Evolutionary conservation across 345 rosid species (phyloP), one percentile per base, ranked within the genome.

Genomic region (Populus simonii): DNA sequence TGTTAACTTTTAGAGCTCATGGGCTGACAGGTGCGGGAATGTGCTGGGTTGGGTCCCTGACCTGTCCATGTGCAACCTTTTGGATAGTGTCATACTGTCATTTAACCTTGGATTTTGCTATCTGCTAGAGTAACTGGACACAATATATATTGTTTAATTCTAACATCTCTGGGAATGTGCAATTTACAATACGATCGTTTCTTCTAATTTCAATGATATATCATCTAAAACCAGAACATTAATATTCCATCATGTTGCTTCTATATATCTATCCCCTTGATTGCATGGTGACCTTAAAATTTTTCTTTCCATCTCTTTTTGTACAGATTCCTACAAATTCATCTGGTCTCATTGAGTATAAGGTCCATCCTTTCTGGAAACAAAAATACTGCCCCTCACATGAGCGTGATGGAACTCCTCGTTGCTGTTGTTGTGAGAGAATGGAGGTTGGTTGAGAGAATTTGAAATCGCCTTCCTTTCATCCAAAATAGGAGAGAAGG

Each of bases 321-420:
- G 18, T 59, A 43, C 86, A 92, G 99, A 91, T 95, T 23, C 96
- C 96, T 8, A 86, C 93, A 66, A 90, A 89, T 83, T 81, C 86
- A 78, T 84, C 75, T 27, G 96, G 98, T 71, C 89, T 84, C 18
- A 89, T 91, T 45, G 98, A 91, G 88, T 93, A 87, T 29, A 86
- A 90, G 76, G 92, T 88, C 62, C 94, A 93, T 85, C 94, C 93
- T 68, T 90, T 91, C 85, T 93, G 98, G 99, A 75, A 27, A 61
- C 98, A 92, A 79, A 95, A 88, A 79, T 93, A 92, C 84, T 96
- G 99, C 81, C 99, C 98, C 76, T 89, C 94, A 0, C 99, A 96
- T 69, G 99, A 92, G 83, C 89, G 70, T 63, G 98, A 93, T 71
- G 88, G 92, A 49, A 95, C 98, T 75, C 92, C 88, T 81, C 81